Conservation (phyloP, 192 early-diverging fungal genomes). For the Coemansia sp. region DNA sequence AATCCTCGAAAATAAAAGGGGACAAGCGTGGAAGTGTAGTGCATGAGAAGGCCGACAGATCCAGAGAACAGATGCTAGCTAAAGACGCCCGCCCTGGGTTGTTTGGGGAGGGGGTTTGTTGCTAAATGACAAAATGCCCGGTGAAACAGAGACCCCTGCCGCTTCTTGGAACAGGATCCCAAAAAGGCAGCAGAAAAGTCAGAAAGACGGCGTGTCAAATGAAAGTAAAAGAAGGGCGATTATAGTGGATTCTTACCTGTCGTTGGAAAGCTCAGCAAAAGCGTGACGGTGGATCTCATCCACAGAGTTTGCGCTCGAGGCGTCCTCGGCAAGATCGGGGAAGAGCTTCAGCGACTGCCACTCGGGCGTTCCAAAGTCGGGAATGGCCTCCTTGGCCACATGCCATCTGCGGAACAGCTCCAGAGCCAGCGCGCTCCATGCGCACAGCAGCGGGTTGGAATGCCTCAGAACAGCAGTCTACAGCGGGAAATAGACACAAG, state of each 20-base stretch:
- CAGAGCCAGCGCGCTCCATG: slow-evolving; percentile 35
- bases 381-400: slow-evolving; percentile 27
- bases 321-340: slow-evolving; percentile 2
- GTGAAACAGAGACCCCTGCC: no score
- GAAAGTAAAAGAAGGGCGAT: neutral
- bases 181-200: slow-evolving; percentile 1
- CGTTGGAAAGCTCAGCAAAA: slow-evolving; percentile 23
- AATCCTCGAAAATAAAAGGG: no score
- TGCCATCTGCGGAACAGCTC: slow-evolving; percentile 41
- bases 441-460: slow-evolving; percentile 38
- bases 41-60: no score
- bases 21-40: no score
- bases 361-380: slow-evolving; percentile 30
- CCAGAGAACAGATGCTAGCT: no score
- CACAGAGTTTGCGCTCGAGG: neutral
- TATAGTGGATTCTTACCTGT: slow-evolving; percentile 34
- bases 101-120: neutral
- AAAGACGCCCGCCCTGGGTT: no score
- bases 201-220: neutral
- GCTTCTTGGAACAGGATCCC: no score
- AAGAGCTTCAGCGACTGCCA: slow-evolving; percentile 43
- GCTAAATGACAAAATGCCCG: no score
- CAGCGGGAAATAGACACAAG: slow-evolving; percentile 3
- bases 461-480: slow-evolving; percentile 35
- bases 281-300: slow-evolving; percentile 5